A percentile compares a stretch with the other conserved stretches of the same genome.
phyloP scores from a whole-genome alignment of 805 yeast genomes.

The Priceomyces haplophilus region DNA sequence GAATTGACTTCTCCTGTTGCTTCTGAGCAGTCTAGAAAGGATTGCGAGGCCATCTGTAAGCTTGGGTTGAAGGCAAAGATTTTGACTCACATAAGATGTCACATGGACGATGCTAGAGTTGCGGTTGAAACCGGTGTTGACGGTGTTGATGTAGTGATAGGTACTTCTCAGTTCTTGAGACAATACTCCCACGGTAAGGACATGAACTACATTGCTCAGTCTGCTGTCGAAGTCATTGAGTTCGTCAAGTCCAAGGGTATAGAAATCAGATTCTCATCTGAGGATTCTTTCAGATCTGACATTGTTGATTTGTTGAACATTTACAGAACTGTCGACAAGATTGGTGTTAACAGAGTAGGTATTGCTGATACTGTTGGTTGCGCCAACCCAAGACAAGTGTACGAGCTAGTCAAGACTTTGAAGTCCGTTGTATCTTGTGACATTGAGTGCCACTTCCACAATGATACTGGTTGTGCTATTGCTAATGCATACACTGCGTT shows the following conservation, averaged over 20 bases:
- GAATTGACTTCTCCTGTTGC: conserved; percentile 61
- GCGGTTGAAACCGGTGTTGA: conserved; percentile 64
- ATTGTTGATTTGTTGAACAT: conserved; percentile 57
- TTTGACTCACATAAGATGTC: conserved; percentile 59
- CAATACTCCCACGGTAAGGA: conserved; percentile 59
- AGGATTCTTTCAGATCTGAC: conserved; percentile 60
- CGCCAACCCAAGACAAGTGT: conserved; percentile 62
- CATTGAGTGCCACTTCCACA: conserved; percentile 61
- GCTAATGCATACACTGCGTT: conserved; percentile 63
- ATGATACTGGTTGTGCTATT: conserved; percentile 63
- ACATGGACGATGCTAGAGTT: conserved; percentile 58
- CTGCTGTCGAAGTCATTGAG: conserved; percentile 58
- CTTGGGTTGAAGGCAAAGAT: conserved; percentile 57
- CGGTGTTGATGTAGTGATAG: conserved; percentile 61
- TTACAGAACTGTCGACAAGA: conserved; percentile 58
- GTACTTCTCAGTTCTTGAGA: conserved; percentile 56
- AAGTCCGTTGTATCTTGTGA: conserved; percentile 57
- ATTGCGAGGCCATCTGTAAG: conserved; percentile 59
- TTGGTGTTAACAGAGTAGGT: conserved; percentile 61
- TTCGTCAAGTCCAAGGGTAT: conserved; percentile 59
- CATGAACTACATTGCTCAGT: conserved; percentile 55
- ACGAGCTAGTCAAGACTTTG: conserved; percentile 56
- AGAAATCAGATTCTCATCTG: conserved; percentile 57
- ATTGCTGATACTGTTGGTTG: conserved; percentile 65
- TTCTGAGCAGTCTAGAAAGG: conserved; percentile 54